These are phyloP conservation scores for Buxus sempervirens DNA, from an alignment of 164 flowering plant genomes.

Conservation along the genomic window DNA sequence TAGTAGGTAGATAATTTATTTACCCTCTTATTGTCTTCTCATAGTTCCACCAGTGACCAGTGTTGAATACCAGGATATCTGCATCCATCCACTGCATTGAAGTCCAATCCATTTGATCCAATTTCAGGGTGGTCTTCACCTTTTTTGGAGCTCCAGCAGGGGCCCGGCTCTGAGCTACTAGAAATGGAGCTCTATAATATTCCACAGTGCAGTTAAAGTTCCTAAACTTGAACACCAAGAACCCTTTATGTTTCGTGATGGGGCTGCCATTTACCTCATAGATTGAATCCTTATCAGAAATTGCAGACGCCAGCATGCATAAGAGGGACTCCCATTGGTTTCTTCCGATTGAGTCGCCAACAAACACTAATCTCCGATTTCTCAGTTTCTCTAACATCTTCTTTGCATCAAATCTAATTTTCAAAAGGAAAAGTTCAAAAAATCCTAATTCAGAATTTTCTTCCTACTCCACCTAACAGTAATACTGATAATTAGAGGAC, in stretches of 20 bases:
- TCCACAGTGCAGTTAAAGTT: slow-evolving; percentile 74
- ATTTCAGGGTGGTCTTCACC: slow-evolving; percentile 47
- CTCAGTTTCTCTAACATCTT: slow-evolving; percentile 56
- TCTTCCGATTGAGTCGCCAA: slow-evolving; percentile 88
- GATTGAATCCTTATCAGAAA: slow-evolving; percentile 43
- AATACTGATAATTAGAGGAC: background rate
- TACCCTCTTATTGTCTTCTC: slow-evolving; percentile 67
- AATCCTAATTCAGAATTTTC: background rate
- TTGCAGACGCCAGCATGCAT: slow-evolving; percentile 72
- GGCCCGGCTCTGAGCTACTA: slow-evolving; percentile 55
- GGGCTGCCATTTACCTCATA: slow-evolving; percentile 79
- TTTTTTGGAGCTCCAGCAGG: slow-evolving; percentile 44
- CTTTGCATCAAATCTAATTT: slow-evolving; percentile 61
- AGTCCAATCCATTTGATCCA: slow-evolving; percentile 67
- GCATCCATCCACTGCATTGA: slow-evolving; percentile 57
- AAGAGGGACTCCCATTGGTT: slow-evolving; percentile 93
- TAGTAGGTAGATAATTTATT: background rate
- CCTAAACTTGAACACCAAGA: slow-evolving; percentile 48
- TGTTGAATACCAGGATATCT: slow-evolving; percentile 63
- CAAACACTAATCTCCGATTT: slow-evolving; percentile 64
- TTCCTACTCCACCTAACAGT: background rate
- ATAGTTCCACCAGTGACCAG: slow-evolving; percentile 86
- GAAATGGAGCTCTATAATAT: slow-evolving; percentile 73
- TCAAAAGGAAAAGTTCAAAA: background rate
- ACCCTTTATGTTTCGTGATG: slow-evolving; percentile 76